These are phyloP conservation scores for Exophiala mesophila DNA, from an alignment of 2,329 filamentous ascomycete species.

Conservation along the genomic window DNA sequence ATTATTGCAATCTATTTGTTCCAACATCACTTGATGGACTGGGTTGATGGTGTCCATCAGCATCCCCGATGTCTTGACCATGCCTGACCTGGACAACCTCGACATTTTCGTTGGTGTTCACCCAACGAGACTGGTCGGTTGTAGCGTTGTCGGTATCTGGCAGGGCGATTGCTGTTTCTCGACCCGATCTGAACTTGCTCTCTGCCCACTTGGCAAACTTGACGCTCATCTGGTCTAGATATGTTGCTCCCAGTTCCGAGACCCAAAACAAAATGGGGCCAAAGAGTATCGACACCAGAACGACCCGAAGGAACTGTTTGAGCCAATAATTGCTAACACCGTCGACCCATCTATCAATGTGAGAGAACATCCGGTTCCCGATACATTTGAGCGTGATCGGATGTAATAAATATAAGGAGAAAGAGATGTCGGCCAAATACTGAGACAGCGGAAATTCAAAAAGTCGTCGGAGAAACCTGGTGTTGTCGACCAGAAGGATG, in stretches of 20 bases:
- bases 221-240: background rate
- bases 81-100: too few relatives aligned
- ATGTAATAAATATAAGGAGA: slow-evolving; percentile 44
- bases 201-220: background rate
- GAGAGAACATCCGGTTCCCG: background rate
- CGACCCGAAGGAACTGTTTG: background rate
- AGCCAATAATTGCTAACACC: background rate
- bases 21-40: too few relatives aligned
- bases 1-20: too few relatives aligned
- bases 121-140: too few relatives aligned
- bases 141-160: too few relatives aligned
- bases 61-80: too few relatives aligned
- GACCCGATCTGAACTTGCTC: background rate
- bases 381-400: background rate
- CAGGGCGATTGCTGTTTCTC: too few relatives aligned
- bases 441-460: slow-evolving; percentile 39
- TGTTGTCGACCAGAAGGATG: background rate
- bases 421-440: slow-evolving; percentile 44
- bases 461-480: slow-evolving; percentile 33
- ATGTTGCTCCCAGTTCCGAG: background rate
- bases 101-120: too few relatives aligned
- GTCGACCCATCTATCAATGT: too few relatives aligned
- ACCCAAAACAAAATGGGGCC: background rate
- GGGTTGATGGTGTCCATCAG: too few relatives aligned
- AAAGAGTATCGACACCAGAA: background rate